Evolutionary conservation across 805 yeast species (phyloP).

Genomic region (Ogataea paraovalis): DNA sequence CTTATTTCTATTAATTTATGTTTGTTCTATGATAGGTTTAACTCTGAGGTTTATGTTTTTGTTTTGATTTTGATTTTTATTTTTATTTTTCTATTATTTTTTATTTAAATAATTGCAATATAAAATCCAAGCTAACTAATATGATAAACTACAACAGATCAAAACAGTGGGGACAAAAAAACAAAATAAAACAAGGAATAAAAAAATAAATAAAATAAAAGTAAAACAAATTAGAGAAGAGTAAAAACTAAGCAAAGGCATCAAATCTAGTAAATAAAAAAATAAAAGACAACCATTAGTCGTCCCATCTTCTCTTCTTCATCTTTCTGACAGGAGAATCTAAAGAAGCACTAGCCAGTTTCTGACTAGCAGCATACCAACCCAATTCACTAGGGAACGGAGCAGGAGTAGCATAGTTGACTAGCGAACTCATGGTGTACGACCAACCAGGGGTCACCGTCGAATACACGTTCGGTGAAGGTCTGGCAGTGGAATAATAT

Average conservation of each 20-base stretch:
- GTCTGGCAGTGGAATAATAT: conserved; percentile 45
- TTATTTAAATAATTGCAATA: no score
- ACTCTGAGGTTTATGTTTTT: neutral
- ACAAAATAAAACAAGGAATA: neutral
- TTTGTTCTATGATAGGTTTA: neutral
- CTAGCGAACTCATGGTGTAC: conserved; percentile 56
- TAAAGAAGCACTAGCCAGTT: conserved; percentile 36
- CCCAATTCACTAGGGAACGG: conserved; percentile 59
- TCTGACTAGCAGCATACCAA: conserved; percentile 59
- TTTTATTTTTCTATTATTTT: no score
- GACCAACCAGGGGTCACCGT: conserved; percentile 87
- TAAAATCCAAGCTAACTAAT: neutral
- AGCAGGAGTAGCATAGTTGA: conserved; percentile 71
- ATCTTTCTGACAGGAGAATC: conserved; percentile 22
- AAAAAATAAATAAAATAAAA: neutral
- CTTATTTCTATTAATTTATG: neutral
- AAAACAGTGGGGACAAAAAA: neutral
- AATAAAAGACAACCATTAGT: conserved; percentile 10
- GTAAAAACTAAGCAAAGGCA: neutral
- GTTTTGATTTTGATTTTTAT: neutral
- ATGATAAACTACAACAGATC: neutral
- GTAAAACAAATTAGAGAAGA: neutral
- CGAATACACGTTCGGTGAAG: conserved; percentile 46
- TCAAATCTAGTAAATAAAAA: neutral
- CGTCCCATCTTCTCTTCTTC: conserved; percentile 32